Evolutionary conservation across 768 basidiomycete species (phyloP).

Genomic region (Chlorophyllum brunneum): DNA sequence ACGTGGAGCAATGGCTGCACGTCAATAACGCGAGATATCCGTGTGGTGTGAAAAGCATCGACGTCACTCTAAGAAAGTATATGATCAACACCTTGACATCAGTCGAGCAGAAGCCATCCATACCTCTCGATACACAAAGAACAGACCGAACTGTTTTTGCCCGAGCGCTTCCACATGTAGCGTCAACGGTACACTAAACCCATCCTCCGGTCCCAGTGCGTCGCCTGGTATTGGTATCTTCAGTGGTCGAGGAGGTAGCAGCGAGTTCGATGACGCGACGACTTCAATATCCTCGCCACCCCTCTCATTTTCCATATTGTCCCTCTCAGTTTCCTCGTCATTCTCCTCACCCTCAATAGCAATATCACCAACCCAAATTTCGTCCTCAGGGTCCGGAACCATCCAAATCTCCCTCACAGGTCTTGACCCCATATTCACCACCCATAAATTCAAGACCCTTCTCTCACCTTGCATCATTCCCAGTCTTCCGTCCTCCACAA

Average conservation of each 20-base stretch:
- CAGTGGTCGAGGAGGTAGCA: conserved; percentile 8
- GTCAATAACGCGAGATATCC: conserved; percentile 51
- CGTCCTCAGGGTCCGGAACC: conserved; percentile 55
- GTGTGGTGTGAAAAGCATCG: conserved; percentile 53
- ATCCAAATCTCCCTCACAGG: conserved; percentile 71
- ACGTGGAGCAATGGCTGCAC: conserved; percentile 58
- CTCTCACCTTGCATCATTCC: conserved; percentile 68
- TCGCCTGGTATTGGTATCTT: conserved; percentile 8
- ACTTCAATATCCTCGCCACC: conserved; percentile 34
- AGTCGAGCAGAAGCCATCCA: conserved; percentile 8
- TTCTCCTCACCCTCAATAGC: conserved; percentile 56
- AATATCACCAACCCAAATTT: conserved; percentile 57
- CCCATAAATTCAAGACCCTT: conserved; percentile 45
- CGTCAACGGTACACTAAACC: conserved; percentile 8
- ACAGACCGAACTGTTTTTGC: conserved; percentile 10
- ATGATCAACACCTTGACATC: conserved; percentile 15
- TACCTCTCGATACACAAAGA: conserved; percentile 55
- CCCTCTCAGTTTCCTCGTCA: conserved; percentile 61
- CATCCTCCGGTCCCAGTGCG: conserved; percentile 9
- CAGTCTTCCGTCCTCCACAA: conserved; percentile 49
- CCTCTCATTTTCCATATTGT: conserved; percentile 58
- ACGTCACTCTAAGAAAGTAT: conserved; percentile 41
- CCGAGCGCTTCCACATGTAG: conserved; percentile 12
- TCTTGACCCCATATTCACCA: conserved; percentile 64
- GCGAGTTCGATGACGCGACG: conserved; percentile 14